These are phyloP conservation scores for Planoprotostelium fungivorum DNA, from an alignment of 78 protist species.

Conservation along the genomic window DNA sequence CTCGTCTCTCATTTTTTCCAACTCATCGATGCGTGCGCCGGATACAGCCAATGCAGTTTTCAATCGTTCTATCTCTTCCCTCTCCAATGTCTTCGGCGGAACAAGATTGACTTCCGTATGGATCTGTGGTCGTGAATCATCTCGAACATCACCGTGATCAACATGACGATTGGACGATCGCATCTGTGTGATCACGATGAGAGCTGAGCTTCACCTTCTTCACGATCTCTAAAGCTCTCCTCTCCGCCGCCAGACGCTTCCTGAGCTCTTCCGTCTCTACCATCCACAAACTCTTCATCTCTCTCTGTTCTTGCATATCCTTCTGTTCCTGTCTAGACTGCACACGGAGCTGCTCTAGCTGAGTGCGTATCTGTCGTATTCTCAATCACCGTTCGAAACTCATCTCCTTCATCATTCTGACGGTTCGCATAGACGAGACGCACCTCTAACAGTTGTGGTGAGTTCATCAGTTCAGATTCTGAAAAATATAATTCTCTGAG, in stretches of 20 bases:
- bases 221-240: background rate
- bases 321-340: background rate
- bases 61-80: background rate
- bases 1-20: background rate
- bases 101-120: background rate
- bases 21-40: background rate
- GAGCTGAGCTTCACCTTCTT: background rate
- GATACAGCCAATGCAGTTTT: background rate
- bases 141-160: conserved; percentile 1
- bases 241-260: background rate
- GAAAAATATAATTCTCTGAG: background rate
- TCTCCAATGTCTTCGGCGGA: background rate
- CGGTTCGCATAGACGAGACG: conserved; percentile 8
- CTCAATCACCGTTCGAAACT: background rate
- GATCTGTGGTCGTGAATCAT: background rate
- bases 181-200: background rate
- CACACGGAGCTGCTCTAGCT: background rate
- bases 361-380: background rate
- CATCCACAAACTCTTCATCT: background rate
- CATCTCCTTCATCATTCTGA: background rate
- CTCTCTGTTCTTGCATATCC: background rate
- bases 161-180: conserved; percentile 85
- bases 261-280: background rate
- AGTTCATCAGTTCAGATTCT: background rate
- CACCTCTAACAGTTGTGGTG: background rate